Conservation (phyloP, 2,329 filamentous ascomycete species). For the Pseudogymnoascus sp. region DNA sequence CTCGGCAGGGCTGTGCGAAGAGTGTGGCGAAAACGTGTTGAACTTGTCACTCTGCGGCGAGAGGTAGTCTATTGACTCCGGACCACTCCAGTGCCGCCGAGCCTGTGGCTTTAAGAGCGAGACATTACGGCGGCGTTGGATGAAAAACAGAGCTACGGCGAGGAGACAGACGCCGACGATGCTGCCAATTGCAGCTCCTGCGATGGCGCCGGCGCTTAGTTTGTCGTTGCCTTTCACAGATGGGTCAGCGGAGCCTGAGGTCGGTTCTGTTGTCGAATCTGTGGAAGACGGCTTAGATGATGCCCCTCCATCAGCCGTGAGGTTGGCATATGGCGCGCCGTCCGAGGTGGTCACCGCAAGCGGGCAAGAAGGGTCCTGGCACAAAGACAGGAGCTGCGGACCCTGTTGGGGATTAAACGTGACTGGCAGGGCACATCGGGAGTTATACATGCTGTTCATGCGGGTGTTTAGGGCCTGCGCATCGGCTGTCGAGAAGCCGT, state of each 20-base stretch:
- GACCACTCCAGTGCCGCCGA: background rate
- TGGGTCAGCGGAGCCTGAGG: background rate
- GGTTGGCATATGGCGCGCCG: conserved; percentile 24
- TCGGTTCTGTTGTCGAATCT: background rate
- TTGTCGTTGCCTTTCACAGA: background rate
- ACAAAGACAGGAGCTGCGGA: conserved; percentile 25
- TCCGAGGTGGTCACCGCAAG: conserved; percentile 24
- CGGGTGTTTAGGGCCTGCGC: conserved; percentile 18
- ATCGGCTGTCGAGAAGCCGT: conserved; percentile 27
- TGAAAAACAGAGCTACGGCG: background rate
- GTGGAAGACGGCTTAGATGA: background rate
- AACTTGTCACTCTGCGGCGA: background rate
- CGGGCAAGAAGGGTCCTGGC: conserved; percentile 25
- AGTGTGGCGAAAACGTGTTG: background rate
- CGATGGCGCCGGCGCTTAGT: background rate
- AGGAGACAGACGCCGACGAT: background rate
- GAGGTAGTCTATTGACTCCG: background rate
- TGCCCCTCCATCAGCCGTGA: conserved; percentile 19
- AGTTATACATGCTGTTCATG: conserved; percentile 28
- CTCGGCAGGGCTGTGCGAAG: background rate
- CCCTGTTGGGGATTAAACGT: background rate
- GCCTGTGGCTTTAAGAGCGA: background rate
- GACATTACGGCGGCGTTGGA: background rate
- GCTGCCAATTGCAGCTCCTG: background rate
- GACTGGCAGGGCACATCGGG: conserved; percentile 23